These are phyloP conservation scores for Ammopiptanthus mongolicus DNA, from an alignment of 306 rosid genomes.

Conservation along the genomic window DNA sequence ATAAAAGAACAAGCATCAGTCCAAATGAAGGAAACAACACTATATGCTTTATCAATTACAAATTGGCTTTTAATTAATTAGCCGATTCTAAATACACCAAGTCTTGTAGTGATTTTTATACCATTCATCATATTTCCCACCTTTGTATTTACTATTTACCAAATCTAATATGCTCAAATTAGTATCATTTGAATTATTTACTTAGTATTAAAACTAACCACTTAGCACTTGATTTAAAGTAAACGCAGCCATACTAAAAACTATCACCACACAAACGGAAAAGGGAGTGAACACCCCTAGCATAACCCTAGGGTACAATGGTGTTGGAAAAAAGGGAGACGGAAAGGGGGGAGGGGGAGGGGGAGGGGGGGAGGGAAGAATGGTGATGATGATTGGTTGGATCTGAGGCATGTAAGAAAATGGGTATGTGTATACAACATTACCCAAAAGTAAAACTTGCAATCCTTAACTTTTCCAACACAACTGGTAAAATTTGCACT, in stretches of 20 bases:
- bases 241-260: not conserved
- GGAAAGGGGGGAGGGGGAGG: too few species aligned
- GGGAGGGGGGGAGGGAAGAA: too few species aligned
- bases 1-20: too few species aligned
- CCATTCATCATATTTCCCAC: not conserved
- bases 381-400: not conserved
- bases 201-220: not conserved
- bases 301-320: too few species aligned
- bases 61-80: not conserved
- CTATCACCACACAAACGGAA: not conserved
- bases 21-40: not conserved
- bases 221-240: not conserved
- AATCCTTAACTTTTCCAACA: not conserved
- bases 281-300: too few species aligned
- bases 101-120: not conserved
- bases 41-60: not conserved
- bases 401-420: not conserved
- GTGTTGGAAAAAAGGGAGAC: too few species aligned
- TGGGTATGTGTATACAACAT: not conserved
- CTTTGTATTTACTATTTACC: too few species aligned
- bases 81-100: too few species aligned
- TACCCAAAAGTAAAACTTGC: not conserved
- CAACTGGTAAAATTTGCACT: conserved; percentile 10
- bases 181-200: too few species aligned
- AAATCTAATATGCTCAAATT: not conserved